Evolutionary conservation across 2,329 filamentous ascomycete species (phyloP).

Genomic region (Annulohypoxylon truncatum): DNA sequence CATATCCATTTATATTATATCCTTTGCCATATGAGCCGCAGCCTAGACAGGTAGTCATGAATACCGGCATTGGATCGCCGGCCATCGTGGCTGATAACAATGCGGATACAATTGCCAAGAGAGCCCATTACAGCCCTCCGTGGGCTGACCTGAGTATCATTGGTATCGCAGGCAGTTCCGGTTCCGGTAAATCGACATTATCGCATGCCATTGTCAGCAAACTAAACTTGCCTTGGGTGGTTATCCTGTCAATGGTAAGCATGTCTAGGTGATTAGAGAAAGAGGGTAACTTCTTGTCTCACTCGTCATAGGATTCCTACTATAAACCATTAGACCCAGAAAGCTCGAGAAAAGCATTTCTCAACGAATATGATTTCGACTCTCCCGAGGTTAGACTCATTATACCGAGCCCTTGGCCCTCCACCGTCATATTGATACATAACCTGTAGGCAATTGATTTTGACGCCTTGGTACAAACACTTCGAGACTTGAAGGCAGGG

Average conservation of each 20-base stretch:
- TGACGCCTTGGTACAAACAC: conserved; percentile 81
- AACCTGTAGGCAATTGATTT: conserved; percentile 86
- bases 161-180: conserved; percentile 93
- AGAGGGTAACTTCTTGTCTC: conserved; percentile 35
- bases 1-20: conserved; percentile 26
- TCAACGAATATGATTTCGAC: conserved; percentile 96
- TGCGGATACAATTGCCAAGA: conserved; percentile 61
- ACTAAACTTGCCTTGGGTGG: conserved; percentile 95
- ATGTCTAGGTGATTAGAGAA: conserved; percentile 20
- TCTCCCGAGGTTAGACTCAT: conserved; percentile 72
- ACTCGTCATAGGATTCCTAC: conserved; percentile 81
- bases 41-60: conserved; percentile 43
- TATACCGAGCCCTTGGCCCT: background rate
- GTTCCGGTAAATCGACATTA: conserved; percentile 94
- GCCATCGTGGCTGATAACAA: conserved; percentile 49
- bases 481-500: conserved; percentile 91
- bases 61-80: conserved; percentile 44
- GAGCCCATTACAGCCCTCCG: conserved; percentile 87
- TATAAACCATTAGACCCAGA: conserved; percentile 90
- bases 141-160: conserved; percentile 98
- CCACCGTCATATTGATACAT: conserved; percentile 40
- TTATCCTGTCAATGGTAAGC: conserved; percentile 93
- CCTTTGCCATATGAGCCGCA: conserved; percentile 10
- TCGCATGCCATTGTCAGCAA: conserved; percentile 91
- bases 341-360: conserved; percentile 82